Evolutionary conservation across 176 grass and related monocot genomes (phyloP).

Genomic region (Hordeum vulgare): DNA sequence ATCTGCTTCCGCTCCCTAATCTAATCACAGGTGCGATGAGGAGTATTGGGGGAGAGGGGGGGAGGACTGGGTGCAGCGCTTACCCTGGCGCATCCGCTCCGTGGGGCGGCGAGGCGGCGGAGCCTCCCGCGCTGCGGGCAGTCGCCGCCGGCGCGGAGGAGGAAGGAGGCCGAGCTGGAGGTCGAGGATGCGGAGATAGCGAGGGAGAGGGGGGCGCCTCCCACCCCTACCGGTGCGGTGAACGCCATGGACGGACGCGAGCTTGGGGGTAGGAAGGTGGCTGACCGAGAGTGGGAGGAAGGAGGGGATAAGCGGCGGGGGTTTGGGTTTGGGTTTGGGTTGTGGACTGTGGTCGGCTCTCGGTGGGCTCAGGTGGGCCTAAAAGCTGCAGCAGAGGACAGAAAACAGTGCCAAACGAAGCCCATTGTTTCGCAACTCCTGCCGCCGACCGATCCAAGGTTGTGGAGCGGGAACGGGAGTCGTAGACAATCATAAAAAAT

Average conservation of each 20-base stretch:
- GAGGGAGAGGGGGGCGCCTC: background rate
- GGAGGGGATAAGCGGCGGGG: background rate
- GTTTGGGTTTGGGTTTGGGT: background rate
- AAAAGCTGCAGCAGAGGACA: too few relatives aligned
- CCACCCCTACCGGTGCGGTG: background rate
- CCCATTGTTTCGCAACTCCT: too few relatives aligned
- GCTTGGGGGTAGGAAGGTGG: background rate
- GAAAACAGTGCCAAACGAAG: too few relatives aligned
- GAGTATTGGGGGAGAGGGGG: too few relatives aligned
- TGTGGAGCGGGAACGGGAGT: too few relatives aligned
- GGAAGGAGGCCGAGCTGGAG: background rate
- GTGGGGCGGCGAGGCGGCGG: background rate
- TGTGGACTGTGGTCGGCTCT: background rate
- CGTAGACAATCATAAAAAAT: too few relatives aligned
- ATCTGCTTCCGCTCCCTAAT: background rate
- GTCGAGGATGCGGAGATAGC: background rate
- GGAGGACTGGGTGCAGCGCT: background rate
- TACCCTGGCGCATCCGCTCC: background rate
- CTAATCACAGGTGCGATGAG: background rate
- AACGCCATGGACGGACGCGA: constrained; percentile 27
- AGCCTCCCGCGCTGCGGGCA: background rate
- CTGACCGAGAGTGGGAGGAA: background rate
- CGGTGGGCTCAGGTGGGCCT: background rate
- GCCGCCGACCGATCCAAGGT: too few relatives aligned
- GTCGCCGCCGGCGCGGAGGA: background rate